phyloP scores from a whole-genome alignment of 192 early-diverging fungal species.

The Entomortierella lignicola region DNA sequence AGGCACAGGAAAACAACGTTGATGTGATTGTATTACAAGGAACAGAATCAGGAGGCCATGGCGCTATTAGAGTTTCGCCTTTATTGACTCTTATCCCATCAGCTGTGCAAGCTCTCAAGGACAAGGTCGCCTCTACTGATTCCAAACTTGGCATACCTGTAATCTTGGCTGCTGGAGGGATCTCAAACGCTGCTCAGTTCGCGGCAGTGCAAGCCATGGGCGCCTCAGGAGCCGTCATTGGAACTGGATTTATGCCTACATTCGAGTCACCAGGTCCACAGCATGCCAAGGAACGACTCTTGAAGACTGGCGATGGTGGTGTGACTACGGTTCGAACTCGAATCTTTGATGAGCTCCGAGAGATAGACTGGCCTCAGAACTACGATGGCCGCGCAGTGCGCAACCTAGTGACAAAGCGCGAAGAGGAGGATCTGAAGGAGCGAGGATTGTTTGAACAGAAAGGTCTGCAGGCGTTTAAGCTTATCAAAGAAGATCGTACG shows the following conservation, averaged over 20 bases:
- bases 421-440: constrained; percentile 18
- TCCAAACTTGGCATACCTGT: constrained; percentile 7
- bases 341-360: constrained; percentile 58
- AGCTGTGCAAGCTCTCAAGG: constrained; percentile 26
- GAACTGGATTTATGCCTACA: constrained; percentile 57
- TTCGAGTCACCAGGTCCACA: constrained; percentile 30
- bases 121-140: neutral
- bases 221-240: constrained; percentile 57
- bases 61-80: constrained; percentile 21
- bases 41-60: constrained; percentile 62
- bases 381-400: constrained; percentile 51
- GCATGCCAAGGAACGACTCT: constrained; percentile 50
- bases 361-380: constrained; percentile 47
- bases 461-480: constrained; percentile 20
- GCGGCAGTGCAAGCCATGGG: constrained; percentile 41
- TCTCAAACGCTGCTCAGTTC: constrained; percentile 23
- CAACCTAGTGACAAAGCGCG: constrained; percentile 32
- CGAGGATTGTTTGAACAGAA: constrained; percentile 3
- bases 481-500: constrained; percentile 29
- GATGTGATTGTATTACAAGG: constrained; percentile 66
- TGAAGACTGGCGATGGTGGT: constrained; percentile 54
- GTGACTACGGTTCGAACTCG: constrained; percentile 51
- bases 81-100: constrained; percentile 49
- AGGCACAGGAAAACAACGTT: constrained; percentile 47
- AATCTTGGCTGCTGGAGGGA: constrained; percentile 51